Conservation (phyloP, 345 rosid species). For the Corchorus olitorius region DNA sequence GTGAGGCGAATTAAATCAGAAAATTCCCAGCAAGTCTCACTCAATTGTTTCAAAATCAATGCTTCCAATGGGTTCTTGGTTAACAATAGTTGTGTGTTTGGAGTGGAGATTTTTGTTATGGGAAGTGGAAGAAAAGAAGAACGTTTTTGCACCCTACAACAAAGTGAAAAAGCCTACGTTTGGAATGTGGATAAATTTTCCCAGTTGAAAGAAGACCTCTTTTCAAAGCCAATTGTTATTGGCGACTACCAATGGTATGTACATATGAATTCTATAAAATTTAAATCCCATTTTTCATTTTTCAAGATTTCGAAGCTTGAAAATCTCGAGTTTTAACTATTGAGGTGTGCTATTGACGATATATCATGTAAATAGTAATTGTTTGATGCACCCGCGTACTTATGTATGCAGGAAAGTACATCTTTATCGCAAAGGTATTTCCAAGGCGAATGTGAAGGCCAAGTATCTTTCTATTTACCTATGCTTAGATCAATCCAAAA, state of each 20-base stretch:
- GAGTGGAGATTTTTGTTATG: conserved; percentile 5
- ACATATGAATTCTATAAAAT: too few relatives aligned
- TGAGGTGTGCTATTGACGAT: neutral
- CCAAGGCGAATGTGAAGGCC: neutral
- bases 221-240: neutral
- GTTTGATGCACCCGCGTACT: neutral
- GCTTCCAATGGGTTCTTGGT: neutral
- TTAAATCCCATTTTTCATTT: too few relatives aligned
- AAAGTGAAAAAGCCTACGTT: neutral
- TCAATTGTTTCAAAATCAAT: neutral
- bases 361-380: too few relatives aligned
- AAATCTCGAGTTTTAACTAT: neutral
- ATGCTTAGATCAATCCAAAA: neutral
- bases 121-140: neutral
- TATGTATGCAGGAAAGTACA: conserved; percentile 4
- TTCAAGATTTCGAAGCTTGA: neutral
- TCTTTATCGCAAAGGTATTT: neutral
- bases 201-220: neutral
- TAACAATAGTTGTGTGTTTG: neutral
- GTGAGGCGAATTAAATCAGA: neutral
- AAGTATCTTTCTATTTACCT: neutral
- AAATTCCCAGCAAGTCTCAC: neutral
- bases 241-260: neutral
- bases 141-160: neutral
- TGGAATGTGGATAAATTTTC: neutral